Evolutionary conservation across 805 yeast species (phyloP), one percentile per base, ranked within the genome.

Genomic region (Isabelozyma pseudorhagii): DNA sequence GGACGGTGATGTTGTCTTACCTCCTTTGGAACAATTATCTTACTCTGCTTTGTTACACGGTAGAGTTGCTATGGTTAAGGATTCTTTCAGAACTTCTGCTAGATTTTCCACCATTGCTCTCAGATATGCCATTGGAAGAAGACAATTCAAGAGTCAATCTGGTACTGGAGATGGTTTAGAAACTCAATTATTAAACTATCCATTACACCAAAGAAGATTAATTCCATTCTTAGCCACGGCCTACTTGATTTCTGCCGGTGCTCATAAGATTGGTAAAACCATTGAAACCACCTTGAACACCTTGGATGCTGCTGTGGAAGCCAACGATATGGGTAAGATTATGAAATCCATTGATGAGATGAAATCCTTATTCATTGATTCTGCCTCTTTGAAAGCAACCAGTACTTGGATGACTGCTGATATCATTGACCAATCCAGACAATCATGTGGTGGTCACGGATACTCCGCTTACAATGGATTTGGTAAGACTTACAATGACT

Each of bases 401-500:
- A 62, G 66, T 57, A 74, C 79, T 38, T 74, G 79, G 79, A 60
- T 67, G 50, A 71, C 73, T 28, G 74, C 75, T 50, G 72, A 66
- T 38, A 61, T 72, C 47, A 73, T 74, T 48, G 72, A 72, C 50
- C 69, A 74, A 57, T 50, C 68, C 38, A 68, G 79, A 59, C 79
- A 74, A 60, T 64, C 78, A 25, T 74, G 79, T 61, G 79, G 79
- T 59, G 79, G 79, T 46, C 78, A 69, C 56, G 79, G 79, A 51
- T 74, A 74, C 66, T 70, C 76, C 39, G 55, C 72, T 38, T 74
- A 74, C 64, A 66, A 65, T 52, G 78, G 78, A 21, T 74, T 74
- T 49, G 79, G 78, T 48, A 74, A 72, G 60, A 66, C 74, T 40
- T 71, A 65, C 51, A 72, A 69, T 42, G 79, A 74, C 50, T 74